Base-by-base conservation (phyloP, 345 rosid genomes). In the Rhizophora mangle region DNA sequence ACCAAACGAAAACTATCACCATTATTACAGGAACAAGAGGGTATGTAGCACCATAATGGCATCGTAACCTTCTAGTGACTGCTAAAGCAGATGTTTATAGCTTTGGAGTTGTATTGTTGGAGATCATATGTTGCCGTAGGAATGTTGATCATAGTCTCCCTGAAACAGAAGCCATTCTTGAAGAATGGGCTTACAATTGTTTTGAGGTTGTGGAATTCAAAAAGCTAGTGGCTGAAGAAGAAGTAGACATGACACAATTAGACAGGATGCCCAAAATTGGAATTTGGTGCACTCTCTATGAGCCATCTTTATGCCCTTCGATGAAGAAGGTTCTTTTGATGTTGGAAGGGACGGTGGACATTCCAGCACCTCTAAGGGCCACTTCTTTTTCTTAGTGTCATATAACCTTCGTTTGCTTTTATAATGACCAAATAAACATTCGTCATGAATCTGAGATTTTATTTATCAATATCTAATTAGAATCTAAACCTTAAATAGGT, bases 21-120 rank as follows among this genome's bases (percentile, higher is more conserved):
- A 37, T 39, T 31, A 70, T 80, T 3, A 69, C 73, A 66, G 66
- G 83, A 30, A 73, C 71, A 2, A 74, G 61, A 62, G 72, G 80
- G 19, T 78, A 69, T 32, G 73, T 59, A 16, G 82, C 80, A 5
- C 82, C 84, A 0, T 64, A 78, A 67, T 78, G 82, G 80, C 72
- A 75, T n/a, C 11, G 29, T n/a, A 78, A 78, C 2, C 31, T 34
- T 65, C 80, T 78, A 0, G 65, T 81, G 64, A 72, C 76, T 8
- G 72, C 24, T 1, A 82, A 78, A 65, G 80, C 72, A 75, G 73
- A 79, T 70, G 72, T 70, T 22, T 82, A 78, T 65, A 78, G 78
- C 69, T 78, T 75, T 3, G 78, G 85, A 21, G 19, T 78, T 9
- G 49, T 82, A 65, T 55, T 82, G 21, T 26, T 73, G 62, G 77